phyloP scores from a whole-genome alignment of 495 filamentous ascomycete genomes.

The Oidiodendron maius region DNA sequence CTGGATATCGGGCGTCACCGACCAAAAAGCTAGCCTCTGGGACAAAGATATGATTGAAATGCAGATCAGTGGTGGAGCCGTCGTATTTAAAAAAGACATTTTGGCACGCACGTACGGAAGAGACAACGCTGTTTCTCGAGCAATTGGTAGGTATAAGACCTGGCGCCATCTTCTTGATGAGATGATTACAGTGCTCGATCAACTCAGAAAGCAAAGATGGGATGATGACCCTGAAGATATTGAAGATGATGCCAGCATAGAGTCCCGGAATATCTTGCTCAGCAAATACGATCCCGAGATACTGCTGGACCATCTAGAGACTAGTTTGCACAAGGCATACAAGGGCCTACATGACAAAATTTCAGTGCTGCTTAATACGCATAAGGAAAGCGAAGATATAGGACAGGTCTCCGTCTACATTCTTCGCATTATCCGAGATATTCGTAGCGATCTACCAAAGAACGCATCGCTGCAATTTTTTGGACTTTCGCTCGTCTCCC shows the following conservation, averaged over 20 bases:
- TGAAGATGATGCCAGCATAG: constrained; percentile 67
- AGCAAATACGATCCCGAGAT: constrained; percentile 66
- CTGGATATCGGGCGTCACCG: constrained; percentile 47
- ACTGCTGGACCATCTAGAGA: constrained; percentile 54
- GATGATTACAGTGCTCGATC: constrained; percentile 54
- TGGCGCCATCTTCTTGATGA: constrained; percentile 64
- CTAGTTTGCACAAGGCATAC: constrained; percentile 53
- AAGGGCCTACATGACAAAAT: constrained; percentile 52
- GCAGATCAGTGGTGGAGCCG: constrained; percentile 36
- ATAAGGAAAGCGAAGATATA: constrained; percentile 34
- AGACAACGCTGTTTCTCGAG: constrained; percentile 54
- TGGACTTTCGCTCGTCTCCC: constrained; percentile 44
- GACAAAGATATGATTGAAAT: constrained; percentile 44
- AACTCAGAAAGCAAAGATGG: constrained; percentile 64
- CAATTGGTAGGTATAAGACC: constrained; percentile 52
- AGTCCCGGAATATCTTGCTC: constrained; percentile 56
- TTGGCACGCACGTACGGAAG: constrained; percentile 53
- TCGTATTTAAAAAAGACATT: constrained; percentile 36
- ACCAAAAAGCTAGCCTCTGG: constrained; percentile 51
- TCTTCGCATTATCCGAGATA: constrained; percentile 68
- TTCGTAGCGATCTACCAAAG: constrained; percentile 60
- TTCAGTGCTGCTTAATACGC: constrained; percentile 34
- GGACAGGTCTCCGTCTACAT: constrained; percentile 62
- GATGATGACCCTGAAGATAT: constrained; percentile 68
- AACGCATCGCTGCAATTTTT: constrained; percentile 34